Conservation (phyloP, 352 stramenopile genomes). For the Pythium sp. region DNA sequence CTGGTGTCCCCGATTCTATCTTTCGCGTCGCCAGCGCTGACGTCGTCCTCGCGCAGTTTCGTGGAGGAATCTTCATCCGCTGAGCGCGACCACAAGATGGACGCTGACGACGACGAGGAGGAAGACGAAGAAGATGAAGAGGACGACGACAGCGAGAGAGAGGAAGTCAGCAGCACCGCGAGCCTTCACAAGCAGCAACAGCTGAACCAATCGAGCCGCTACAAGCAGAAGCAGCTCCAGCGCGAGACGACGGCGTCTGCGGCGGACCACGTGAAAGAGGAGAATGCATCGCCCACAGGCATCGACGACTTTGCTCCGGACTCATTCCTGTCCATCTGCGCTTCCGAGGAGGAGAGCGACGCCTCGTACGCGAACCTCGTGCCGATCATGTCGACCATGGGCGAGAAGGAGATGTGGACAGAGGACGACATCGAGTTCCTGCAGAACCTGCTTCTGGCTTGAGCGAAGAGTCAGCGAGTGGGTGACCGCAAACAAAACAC, state of each 20-base stretch:
- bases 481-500: neutral
- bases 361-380: slow-evolving; percentile 38
- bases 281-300: slow-evolving; percentile 46
- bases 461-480: slow-evolving; percentile 16
- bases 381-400: slow-evolving; percentile 42
- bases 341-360: slow-evolving; percentile 26
- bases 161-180: neutral
- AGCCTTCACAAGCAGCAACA: slow-evolving; percentile 2
- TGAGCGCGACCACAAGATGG: slow-evolving; percentile 6
- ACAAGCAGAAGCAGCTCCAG: slow-evolving; percentile 14
- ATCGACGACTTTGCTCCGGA: slow-evolving; percentile 63
- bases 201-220: neutral
- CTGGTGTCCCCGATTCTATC: slow-evolving; percentile 32
- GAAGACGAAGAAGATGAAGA: slow-evolving; percentile 5
- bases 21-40: slow-evolving; percentile 17
- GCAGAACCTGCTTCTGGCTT: slow-evolving; percentile 66
- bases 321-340: slow-evolving; percentile 46
- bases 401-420: slow-evolving; percentile 65
- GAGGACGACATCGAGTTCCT: slow-evolving; percentile 83
- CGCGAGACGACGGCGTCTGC: slow-evolving; percentile 2
- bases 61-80: neutral
- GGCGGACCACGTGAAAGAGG: slow-evolving; percentile 22
- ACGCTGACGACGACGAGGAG: neutral
- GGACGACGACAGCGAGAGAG: slow-evolving; percentile 6
- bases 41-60: slow-evolving; percentile 11